Evolutionary conservation across 179 eudicot species (phyloP).

Genomic region (Dionaea muscipula): DNA sequence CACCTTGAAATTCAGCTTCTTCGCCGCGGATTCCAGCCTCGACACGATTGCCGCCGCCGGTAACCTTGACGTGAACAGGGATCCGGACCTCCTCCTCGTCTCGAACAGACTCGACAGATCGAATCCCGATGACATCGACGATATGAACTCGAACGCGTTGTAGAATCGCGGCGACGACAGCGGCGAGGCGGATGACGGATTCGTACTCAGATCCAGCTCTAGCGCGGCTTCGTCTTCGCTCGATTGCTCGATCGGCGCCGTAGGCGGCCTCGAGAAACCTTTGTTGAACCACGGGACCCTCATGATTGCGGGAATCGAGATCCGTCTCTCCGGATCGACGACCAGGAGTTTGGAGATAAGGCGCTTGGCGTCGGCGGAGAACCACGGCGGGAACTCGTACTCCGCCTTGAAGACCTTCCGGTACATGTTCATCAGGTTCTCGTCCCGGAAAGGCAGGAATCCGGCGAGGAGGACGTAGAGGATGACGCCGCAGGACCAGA

Average conservation of each 20-base stretch:
- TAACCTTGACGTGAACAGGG: conserved; percentile 55
- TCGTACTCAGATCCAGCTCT: neutral
- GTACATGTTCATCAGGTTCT: conserved; percentile 41
- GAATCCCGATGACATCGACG: conserved; percentile 77
- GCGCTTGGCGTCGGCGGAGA: conserved; percentile 25
- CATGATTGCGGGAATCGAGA: conserved; percentile 28
- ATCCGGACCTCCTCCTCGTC: conserved; percentile 23
- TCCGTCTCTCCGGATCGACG: conserved; percentile 23
- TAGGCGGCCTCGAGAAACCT: too few species aligned
- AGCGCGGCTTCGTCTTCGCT: neutral
- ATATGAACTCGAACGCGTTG: conserved; percentile 74
- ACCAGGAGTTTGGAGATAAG: conserved; percentile 31
- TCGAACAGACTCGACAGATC: conserved; percentile 58
- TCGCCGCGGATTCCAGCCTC: conserved; percentile 30
- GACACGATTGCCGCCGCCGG: conserved; percentile 36
- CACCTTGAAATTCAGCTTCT: conserved; percentile 34
- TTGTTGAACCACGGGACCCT: conserved; percentile 32
- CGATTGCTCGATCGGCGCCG: neutral
- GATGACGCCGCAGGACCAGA: conserved; percentile 53
- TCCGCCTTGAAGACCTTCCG: conserved; percentile 36
- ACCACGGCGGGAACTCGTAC: conserved; percentile 35
- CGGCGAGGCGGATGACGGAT: too few species aligned
- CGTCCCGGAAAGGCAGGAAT: conserved; percentile 36
- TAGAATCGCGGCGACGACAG: conserved; percentile 38
- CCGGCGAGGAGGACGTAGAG: conserved; percentile 36